Conservation (phyloP, 2,329 filamentous ascomycete species). For the Fusarium scirpi region DNA sequence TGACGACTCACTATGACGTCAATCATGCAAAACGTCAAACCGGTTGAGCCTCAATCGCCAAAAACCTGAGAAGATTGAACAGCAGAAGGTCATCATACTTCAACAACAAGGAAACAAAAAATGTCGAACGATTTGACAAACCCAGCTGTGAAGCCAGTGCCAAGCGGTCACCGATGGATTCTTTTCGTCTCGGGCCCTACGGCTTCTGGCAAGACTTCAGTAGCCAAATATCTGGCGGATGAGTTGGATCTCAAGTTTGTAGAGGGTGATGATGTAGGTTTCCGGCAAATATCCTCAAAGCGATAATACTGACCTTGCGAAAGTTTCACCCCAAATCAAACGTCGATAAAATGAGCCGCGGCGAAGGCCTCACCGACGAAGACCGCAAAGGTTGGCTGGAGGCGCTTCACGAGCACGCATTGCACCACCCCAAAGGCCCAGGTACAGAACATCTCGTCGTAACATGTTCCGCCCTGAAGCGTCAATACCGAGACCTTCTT, state of each 20-base stretch:
- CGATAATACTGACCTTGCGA: background rate
- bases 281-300: fast-evolving
- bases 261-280: conserved; percentile 23
- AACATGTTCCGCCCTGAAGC: conserved; percentile 30
- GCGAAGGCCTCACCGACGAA: conserved; percentile 18
- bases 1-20: conserved; percentile 22
- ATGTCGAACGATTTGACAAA: background rate
- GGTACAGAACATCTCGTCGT: conserved; percentile 33
- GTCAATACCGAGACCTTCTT: conserved; percentile 23
- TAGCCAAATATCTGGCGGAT: conserved; percentile 24
- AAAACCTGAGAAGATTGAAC: background rate
- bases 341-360: conserved; percentile 32
- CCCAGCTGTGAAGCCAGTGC: background rate
- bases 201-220: conserved; percentile 28
- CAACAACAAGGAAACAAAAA: background rate
- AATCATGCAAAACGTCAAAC: background rate
- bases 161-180: conserved; percentile 30
- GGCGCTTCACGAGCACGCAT: conserved; percentile 19
- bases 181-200: conserved; percentile 33
- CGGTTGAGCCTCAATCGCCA: fast-evolving
- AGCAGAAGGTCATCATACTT: fast-evolving
- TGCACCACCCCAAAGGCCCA: conserved; percentile 18
- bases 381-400: conserved; percentile 24
- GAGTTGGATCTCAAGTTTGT: conserved; percentile 31
- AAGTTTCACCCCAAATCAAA: conserved; percentile 36